phyloP scores from a whole-genome alignment of 208 protist species.

The Acanthamoeba quina region DNA sequence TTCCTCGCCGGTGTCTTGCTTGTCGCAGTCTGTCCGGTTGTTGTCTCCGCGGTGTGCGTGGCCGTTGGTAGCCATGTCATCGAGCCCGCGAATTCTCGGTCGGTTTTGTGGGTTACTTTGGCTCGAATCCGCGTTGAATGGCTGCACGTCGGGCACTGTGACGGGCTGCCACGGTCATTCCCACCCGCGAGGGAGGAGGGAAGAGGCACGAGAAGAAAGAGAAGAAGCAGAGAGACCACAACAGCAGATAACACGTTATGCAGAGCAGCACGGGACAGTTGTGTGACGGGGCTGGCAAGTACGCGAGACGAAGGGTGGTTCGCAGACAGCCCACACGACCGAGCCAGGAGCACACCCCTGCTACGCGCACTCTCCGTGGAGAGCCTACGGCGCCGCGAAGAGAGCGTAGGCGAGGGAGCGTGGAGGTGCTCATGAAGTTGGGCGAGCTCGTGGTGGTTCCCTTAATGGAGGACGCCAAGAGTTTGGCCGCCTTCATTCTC shows the following conservation, averaged over 20 bases:
- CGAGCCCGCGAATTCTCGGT: not conserved
- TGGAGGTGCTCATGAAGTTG: slow-evolving; percentile 26
- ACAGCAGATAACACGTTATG: not conserved
- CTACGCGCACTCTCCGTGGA: not conserved
- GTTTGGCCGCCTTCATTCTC: slow-evolving; percentile 6
- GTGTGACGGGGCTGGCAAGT: not conserved
- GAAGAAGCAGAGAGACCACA: no score
- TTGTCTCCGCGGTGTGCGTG: no score
- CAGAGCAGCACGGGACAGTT: slow-evolving; percentile 8
- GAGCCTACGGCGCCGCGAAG: not conserved
- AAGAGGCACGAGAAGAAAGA: no score
- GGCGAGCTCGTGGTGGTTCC: slow-evolving; percentile 19
- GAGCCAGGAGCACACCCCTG: not conserved
- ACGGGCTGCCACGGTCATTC: no score
- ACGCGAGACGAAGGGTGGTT: not conserved
- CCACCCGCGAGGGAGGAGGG: no score
- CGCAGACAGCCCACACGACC: not conserved
- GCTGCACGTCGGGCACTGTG: not conserved
- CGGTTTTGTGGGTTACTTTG: not conserved
- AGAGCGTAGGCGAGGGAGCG: not conserved
- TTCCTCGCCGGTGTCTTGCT: no score
- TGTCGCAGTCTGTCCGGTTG: no score
- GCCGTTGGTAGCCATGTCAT: no score
- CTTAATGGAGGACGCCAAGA: not conserved
- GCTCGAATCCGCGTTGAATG: not conserved